Evolutionary conservation across 768 basidiomycete genomes (phyloP).

Genomic region (Punctularia strigosozonata): DNA sequence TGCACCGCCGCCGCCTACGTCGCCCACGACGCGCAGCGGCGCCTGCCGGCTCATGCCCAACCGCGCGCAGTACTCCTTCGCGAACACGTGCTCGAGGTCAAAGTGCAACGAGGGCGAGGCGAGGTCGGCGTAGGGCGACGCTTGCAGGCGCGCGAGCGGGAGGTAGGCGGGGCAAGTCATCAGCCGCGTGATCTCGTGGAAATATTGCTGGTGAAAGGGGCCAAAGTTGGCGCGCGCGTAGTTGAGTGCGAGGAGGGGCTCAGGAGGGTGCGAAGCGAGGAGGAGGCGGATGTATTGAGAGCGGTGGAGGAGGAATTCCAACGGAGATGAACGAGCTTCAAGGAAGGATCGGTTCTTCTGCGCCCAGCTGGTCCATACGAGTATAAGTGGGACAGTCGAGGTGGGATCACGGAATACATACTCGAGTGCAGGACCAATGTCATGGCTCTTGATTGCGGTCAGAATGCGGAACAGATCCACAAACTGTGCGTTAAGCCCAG

Average conservation of each 20-base stretch:
- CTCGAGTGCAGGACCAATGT: conserved; percentile 72
- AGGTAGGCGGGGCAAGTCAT: conserved; percentile 61
- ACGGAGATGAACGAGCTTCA: conserved; percentile 54
- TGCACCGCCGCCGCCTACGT: conserved; percentile 88
- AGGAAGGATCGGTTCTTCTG: conserved; percentile 54
- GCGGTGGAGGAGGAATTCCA: conserved; percentile 86
- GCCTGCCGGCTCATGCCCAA: conserved; percentile 84
- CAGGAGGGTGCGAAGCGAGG: conserved; percentile 45
- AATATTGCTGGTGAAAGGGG: conserved; percentile 51
- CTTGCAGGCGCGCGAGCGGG: conserved; percentile 50
- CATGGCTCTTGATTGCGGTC: conserved; percentile 47
- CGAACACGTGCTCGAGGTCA: conserved; percentile 74
- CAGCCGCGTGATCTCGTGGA: conserved; percentile 55
- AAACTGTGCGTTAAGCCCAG: conserved; percentile 43
- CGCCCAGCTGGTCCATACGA: conserved; percentile 60
- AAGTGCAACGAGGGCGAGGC: conserved; percentile 60
- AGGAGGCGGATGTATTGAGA: conserved; percentile 82
- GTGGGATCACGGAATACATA: conserved; percentile 22
- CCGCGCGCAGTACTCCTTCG: conserved; percentile 79
- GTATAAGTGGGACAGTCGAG: neutral
- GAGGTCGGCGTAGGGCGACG: conserved; percentile 67
- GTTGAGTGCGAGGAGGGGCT: conserved; percentile 46
- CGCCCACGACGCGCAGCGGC: conserved; percentile 80
- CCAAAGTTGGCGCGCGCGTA: conserved; percentile 65
- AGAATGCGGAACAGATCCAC: conserved; percentile 63